These are phyloP conservation scores for Eucalyptus curtisii DNA, from an alignment of 345 rosid species.

Conservation along the genomic window DNA sequence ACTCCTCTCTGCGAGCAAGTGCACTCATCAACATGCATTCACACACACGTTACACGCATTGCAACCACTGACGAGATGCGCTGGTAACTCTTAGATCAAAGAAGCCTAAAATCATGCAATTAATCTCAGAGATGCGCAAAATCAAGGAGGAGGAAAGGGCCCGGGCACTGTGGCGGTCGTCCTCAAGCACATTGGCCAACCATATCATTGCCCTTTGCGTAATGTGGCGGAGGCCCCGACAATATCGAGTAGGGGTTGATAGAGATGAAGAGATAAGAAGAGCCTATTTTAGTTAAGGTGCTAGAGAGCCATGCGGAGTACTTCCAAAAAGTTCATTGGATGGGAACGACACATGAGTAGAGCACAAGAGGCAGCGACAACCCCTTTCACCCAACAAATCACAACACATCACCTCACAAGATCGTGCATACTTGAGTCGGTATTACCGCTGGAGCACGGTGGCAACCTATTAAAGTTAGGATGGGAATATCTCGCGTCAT, in stretches of 20 bases:
- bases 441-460: no score
- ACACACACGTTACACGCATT: background rate
- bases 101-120: background rate
- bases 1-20: background rate
- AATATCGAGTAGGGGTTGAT: fast-evolving
- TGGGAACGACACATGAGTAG: background rate
- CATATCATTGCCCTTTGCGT: background rate
- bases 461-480: background rate
- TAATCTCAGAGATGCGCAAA: background rate
- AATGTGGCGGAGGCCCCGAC: background rate
- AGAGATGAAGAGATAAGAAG: background rate
- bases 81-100: background rate
- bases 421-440: fast-evolving
- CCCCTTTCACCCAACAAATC: background rate
- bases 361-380: background rate
- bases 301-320: background rate
- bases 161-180: background rate
- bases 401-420: background rate
- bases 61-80: background rate
- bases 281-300: background rate
- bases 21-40: background rate
- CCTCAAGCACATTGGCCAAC: background rate
- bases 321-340: background rate
- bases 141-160: background rate
- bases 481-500: background rate